Evolutionary conservation across 1,284 basidiomycete species (phyloP).

Genomic region (Anthracocystis panici-leucophaei): DNA sequence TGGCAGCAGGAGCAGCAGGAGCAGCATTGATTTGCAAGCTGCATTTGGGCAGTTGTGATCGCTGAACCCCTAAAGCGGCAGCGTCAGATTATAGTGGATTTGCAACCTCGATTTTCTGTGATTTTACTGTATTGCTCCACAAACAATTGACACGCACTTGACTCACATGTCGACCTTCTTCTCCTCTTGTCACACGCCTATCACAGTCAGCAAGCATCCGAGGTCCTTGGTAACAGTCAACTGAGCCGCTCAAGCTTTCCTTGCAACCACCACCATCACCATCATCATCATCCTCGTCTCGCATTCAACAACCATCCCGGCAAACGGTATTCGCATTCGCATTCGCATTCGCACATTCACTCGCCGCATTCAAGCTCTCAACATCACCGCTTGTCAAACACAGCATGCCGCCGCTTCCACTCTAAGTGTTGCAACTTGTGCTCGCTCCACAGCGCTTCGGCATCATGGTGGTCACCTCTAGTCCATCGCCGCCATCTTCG

Average conservation of each 20-base stretch:
- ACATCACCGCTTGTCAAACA: background rate
- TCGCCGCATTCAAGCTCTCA: background rate
- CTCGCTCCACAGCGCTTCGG: background rate
- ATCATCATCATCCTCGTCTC: background rate
- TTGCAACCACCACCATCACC: constrained; percentile 1
- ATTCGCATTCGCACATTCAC: background rate
- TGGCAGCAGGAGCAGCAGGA: background rate
- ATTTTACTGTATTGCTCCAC: background rate
- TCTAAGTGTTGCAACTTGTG: background rate
- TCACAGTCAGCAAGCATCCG: background rate
- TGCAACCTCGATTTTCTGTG: background rate
- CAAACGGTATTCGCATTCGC: background rate
- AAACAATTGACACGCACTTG: background rate
- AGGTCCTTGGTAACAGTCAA: too few species aligned
- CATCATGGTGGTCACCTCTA: constrained; percentile 19
- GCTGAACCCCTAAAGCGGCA: constrained; percentile 1
- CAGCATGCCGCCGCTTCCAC: constrained; percentile 4
- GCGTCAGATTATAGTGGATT: background rate
- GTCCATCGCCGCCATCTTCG: background rate
- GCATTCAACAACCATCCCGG: background rate
- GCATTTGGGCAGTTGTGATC: too few species aligned
- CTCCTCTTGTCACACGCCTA: background rate
- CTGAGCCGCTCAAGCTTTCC: background rate
- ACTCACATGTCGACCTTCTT: background rate
- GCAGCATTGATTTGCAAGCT: too few species aligned